Evolutionary conservation across 2,329 filamentous ascomycete species (phyloP), one percentile per base, ranked within the genome.

Genomic region (Aulographum hederae): DNA sequence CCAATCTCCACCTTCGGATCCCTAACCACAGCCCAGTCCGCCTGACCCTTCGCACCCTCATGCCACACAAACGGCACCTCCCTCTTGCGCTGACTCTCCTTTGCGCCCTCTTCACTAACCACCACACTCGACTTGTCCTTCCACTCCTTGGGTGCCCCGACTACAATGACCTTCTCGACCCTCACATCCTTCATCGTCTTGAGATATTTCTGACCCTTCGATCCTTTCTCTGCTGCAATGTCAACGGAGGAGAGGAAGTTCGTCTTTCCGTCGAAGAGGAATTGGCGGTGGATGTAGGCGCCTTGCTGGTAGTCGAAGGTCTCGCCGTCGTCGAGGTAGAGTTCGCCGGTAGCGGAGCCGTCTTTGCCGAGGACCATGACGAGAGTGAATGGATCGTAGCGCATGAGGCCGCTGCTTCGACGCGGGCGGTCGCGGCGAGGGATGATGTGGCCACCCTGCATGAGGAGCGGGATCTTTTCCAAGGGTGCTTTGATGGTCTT

Each of bases 311-410:
- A 84, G 34, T 93, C 82, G 42, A 85, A 98, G 1, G 78, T 79
- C 54, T 95, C 85, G 30, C 89, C 89, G 41, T 98, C 89, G 47
- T 98, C 89, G 18, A 82, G 63, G 47, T 98, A 98, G 5, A 98
- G 60, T 30, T 78, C 75, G 18, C 89, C 89, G 30, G 76, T 68
- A 0, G 86, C 82, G 43, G 74, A 69, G 32, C 77, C 73, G 19
- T 68, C 62, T 41, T 71, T 69, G 41, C 69, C 62, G 12, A 91
- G 61, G 0, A 70, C 68, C 2, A 95, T 63, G 2, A 98, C 74
- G 2, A 98, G 69, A 0, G 89, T 98, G 59, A 93, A 93, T 26
- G 91, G 85, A 51, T 98, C 89, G 53, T 74, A 92, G 45, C 72
- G 78, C 89, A 95, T 95, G 28, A 94, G 63, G 14, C 78, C 74